Conservation (phyloP, 2,329 filamentous ascomycete genomes). For the Alternaria dauci region DNA sequence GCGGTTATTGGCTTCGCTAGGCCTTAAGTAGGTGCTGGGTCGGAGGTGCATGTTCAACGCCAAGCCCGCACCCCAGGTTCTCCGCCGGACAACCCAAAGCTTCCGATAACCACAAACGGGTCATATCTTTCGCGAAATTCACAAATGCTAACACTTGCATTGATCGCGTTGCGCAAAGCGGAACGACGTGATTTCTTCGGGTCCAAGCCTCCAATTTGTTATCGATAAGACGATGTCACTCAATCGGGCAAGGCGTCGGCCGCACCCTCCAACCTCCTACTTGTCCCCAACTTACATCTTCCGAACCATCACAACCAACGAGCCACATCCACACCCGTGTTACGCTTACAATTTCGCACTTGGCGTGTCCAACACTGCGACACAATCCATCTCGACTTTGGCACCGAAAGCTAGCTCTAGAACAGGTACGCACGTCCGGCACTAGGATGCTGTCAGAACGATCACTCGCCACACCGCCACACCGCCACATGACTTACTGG, state of each 20-base stretch:
- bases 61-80: slow-evolving; percentile 1
- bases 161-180: background rate
- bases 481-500: background rate
- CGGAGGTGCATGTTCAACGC: background rate
- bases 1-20: background rate
- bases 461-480: background rate
- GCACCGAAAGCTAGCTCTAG: background rate
- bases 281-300: background rate
- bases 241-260: background rate
- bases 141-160: background rate
- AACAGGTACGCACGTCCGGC: background rate
- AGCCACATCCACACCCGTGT: background rate
- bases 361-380: background rate
- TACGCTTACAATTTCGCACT: background rate
- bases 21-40: background rate
- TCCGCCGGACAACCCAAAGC: background rate
- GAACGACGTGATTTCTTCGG: background rate
- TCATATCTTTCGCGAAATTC: background rate
- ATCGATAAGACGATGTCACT: background rate
- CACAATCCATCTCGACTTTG: background rate
- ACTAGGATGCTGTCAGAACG: background rate
- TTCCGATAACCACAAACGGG: background rate
- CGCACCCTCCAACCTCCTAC: background rate
- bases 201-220: background rate
- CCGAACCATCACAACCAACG: background rate